A percentile compares a stretch with the other conserved stretches of the same genome.
Conservation (phyloP, 1,284 basidiomycete genomes). For the Tetrapyrgos nigripes region DNA sequence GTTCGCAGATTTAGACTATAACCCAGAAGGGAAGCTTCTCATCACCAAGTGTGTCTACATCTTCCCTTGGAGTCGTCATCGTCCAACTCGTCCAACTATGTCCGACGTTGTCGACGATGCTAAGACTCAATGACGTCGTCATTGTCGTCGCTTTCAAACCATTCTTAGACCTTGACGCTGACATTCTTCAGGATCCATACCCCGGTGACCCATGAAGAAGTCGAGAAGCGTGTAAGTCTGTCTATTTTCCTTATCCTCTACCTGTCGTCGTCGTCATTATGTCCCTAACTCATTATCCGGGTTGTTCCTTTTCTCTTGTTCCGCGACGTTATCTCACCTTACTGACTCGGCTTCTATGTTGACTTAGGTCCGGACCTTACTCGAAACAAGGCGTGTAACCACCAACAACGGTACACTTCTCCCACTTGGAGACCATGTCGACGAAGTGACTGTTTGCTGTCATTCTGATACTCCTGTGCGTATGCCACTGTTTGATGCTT, state of each 20-base stretch:
- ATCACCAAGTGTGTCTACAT: constrained; percentile 56
- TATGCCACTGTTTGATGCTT: background rate
- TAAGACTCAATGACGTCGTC: too few species aligned
- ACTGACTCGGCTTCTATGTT: background rate
- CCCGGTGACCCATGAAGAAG: constrained; percentile 47
- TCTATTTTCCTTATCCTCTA: too few species aligned
- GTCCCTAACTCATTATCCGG: too few species aligned
- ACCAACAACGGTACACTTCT: constrained; percentile 49
- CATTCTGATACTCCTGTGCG: constrained; percentile 71
- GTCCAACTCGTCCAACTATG: too few species aligned
- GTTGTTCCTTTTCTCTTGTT: too few species aligned
- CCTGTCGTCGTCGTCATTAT: too few species aligned
- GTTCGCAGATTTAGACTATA: constrained; percentile 69
- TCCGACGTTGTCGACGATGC: too few species aligned
- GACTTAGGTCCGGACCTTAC: constrained; percentile 50
- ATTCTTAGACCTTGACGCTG: background rate
- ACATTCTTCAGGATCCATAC: constrained; percentile 52
- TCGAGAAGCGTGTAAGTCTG: constrained; percentile 49
- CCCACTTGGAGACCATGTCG: constrained; percentile 48
- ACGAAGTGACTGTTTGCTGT: constrained; percentile 65
- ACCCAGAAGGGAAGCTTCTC: constrained; percentile 55
- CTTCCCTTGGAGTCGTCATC: background rate
- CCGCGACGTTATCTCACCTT: too few species aligned
- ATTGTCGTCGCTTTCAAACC: background rate
- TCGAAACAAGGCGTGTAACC: constrained; percentile 50